Base-by-base conservation (phyloP, 805 yeast genomes). In the Kazachstania psychrophila region DNA sequence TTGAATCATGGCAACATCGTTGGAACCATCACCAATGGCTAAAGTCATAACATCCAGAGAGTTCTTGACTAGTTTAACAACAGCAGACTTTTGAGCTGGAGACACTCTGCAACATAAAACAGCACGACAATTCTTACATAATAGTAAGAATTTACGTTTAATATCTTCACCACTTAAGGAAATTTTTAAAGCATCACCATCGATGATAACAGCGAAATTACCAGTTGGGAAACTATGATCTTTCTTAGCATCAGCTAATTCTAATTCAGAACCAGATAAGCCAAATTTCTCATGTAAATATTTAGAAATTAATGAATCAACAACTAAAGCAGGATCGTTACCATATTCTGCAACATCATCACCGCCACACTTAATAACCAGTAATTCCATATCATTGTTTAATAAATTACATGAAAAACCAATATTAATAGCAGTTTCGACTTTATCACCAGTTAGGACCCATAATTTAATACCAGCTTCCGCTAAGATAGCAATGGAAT, bases 1-100 rank as follows among this genome's bases (percentile, higher is more conserved):
- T 58, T 83, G 94, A 47, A 83, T 83, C 94, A 83, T 83, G 10
- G 94, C 88, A 44, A 83, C 94, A 62, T 83, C 94, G 55, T 83
- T 83, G 15, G 92, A 77, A 38, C 94, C 94, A 61, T 83, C 94
- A 47, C 94, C 94, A 54, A 83, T 81, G 6, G 92, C 89, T 40
- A 83, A 61, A 1, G 94, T 83, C 88, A 83, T 83, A 20, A 83
- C 94, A 44, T 75, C 77, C 32, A 83, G 64, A 13, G 76, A 70
- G 20, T 77, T 74, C 53, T 79, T 82, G n/a, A 83, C 92, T 45
- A 83, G 59, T 46, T 73, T 77, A 20, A 82, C 89, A 39, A 83
- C 89, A n/a, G 77, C 74, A 12, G 92, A 92, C 53, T 83, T 83
- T 54, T 83, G 94, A 28, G 89, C 77, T 5, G 94, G 94, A 1